Evolutionary conservation across 495 filamentous ascomycete genomes (phyloP).

Genomic region (Penicillium arizonense): DNA sequence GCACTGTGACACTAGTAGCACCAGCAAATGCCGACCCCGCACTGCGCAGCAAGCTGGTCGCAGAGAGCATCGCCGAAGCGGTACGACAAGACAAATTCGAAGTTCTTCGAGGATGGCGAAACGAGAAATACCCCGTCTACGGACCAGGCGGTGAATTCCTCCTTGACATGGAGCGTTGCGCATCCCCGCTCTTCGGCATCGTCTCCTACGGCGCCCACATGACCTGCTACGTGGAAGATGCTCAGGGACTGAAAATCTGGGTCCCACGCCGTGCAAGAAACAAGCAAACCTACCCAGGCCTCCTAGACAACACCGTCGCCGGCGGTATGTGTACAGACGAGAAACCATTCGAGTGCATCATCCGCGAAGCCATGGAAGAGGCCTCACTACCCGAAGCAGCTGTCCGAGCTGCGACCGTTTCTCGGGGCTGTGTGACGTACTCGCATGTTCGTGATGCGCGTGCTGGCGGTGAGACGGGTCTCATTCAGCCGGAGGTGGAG

Average conservation of each 20-base stretch:
- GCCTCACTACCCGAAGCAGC: conserved; percentile 74
- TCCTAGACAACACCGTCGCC: conserved; percentile 94
- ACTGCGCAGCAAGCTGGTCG: conserved; percentile 60
- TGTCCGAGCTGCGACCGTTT: conserved; percentile 56
- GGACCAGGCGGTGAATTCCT: conserved; percentile 61
- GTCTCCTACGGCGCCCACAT: conserved; percentile 90
- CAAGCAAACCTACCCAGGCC: conserved; percentile 82
- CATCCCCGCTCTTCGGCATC: conserved; percentile 78
- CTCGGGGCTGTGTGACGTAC: conserved; percentile 76
- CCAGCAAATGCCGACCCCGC: conserved; percentile 40
- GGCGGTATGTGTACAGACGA: conserved; percentile 84
- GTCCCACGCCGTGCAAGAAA: conserved; percentile 69
- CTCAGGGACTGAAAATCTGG: conserved; percentile 73
- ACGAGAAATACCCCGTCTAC: conserved; percentile 85
- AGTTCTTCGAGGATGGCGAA: conserved; percentile 78
- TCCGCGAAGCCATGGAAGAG: conserved; percentile 88
- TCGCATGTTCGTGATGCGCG: conserved; percentile 74
- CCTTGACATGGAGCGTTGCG: conserved; percentile 76
- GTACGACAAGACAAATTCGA: conserved; percentile 62
- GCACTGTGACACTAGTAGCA: conserved; percentile 48
- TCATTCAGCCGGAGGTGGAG: conserved; percentile 88
- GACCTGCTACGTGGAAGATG: conserved; percentile 68
- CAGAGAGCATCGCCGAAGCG: conserved; percentile 59
- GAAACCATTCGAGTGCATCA: conserved; percentile 69
- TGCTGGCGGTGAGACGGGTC: conserved; percentile 81